These are phyloP conservation scores for Nakazawaea wickerhamii DNA, from an alignment of 805 yeast genomes.

Conservation along the genomic window DNA sequence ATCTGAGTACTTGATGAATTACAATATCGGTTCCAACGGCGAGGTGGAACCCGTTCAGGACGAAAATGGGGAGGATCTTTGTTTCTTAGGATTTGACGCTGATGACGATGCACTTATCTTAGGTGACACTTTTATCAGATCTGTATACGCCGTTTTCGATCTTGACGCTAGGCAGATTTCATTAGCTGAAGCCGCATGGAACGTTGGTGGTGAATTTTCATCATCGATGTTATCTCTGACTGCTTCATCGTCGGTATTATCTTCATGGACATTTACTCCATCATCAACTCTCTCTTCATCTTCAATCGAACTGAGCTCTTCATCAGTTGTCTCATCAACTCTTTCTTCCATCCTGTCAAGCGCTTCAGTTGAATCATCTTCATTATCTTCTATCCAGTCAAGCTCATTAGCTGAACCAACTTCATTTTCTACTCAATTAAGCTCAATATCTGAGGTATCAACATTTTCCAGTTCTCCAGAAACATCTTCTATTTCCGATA, in stretches of 20 bases:
- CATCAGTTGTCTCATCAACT: neutral
- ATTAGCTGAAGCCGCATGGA: slow-evolving; percentile 40
- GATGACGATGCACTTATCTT: slow-evolving; percentile 31
- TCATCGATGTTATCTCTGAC: neutral
- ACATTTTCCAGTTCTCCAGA: no score
- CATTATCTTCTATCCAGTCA: no score
- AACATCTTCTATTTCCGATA: no score
- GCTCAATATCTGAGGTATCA: no score
- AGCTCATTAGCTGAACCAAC: no score
- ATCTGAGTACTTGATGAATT: slow-evolving; percentile 8
- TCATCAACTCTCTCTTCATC: neutral
- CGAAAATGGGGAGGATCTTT: slow-evolving; percentile 11
- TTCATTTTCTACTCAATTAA: no score
- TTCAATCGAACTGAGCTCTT: neutral
- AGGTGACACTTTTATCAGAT: slow-evolving; percentile 63
- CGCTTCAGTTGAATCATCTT: no score
- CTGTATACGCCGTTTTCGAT: slow-evolving; percentile 62
- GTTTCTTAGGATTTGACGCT: slow-evolving; percentile 19
- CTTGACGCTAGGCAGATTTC: slow-evolving; percentile 52
- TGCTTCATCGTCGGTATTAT: neutral
- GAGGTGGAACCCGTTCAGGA: slow-evolving; percentile 6
- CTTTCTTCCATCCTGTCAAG: no score
- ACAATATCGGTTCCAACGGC: slow-evolving; percentile 10
- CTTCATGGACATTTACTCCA: neutral
- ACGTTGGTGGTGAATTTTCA: neutral